A percentile compares a stretch with the other conserved stretches of the same genome.
phyloP scores from a whole-genome alignment of 805 yeast species.

The Metschnikowia henanensis region DNA sequence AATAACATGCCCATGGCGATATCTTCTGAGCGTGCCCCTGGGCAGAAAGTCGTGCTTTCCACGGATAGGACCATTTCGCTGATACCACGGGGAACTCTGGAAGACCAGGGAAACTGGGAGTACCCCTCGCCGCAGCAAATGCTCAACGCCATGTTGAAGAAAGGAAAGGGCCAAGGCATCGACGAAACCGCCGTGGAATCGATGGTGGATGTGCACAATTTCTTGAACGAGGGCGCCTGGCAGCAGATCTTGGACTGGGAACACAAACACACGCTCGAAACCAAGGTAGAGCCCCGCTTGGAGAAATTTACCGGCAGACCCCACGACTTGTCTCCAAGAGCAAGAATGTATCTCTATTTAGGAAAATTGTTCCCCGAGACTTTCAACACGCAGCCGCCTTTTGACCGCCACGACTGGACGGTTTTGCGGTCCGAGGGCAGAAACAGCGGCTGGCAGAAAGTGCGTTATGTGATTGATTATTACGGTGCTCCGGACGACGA shows the following conservation, averaged over 20 bases:
- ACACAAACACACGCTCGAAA: constrained; percentile 55
- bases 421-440: constrained; percentile 65
- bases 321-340: constrained; percentile 82
- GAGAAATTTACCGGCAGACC: constrained; percentile 92
- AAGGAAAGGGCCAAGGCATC: constrained; percentile 84
- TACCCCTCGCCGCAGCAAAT: constrained; percentile 99
- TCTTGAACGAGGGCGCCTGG: constrained; percentile 98
- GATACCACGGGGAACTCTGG: constrained; percentile 78
- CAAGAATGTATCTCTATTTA: constrained; percentile 62
- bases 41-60: constrained; percentile 76
- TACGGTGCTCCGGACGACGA: constrained; percentile 94
- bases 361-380: constrained; percentile 70
- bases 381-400: constrained; percentile 82
- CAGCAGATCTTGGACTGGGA: constrained; percentile 93
- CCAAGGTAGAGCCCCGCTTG: constrained; percentile 69
- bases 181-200: constrained; percentile 95
- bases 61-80: constrained; percentile 81
- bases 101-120: constrained; percentile 85
- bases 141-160: constrained; percentile 96
- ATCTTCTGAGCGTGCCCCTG: constrained; percentile 68
- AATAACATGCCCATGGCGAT: constrained; percentile 85
- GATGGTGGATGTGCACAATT: constrained; percentile 97
- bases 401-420: constrained; percentile 99
- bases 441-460: constrained; percentile 54
- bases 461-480: constrained; percentile 93